Evolutionary conservation across 2,329 filamentous ascomycete species (phyloP), one percentile per base, ranked within the genome.

Genomic region (Aureobasidium lini): DNA sequence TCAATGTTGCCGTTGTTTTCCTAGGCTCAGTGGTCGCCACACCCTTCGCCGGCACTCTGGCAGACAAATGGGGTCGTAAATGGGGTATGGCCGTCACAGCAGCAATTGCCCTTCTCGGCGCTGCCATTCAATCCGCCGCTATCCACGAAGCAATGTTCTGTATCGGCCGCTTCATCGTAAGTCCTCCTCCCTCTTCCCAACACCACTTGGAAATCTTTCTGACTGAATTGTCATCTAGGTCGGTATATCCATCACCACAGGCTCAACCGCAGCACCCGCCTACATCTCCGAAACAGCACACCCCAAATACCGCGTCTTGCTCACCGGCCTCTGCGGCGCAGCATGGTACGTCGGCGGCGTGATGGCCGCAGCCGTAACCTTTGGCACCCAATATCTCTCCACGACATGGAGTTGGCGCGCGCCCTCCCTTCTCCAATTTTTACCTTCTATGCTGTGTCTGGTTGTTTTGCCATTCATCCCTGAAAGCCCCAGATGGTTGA

Each of bases 241-340:
- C 34, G 34, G 11, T 13, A 36, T 36, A 8, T 36, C 34, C 34
- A 36, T 36, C 34, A 36, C 34, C 11, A 36, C 7, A 36, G 34
- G 34, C 34, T 36, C 80, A 4, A 78, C 81, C 3, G 82, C 83
- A 4, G 83, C 81, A 1, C 84, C 84, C 1, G 79, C 82, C n/a
- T 86, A 85, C 67, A 80, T 81, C n/a, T 79, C 83, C 53, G 84
- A 87, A 66, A 71, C 84, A 34, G 77, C 81, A 1, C 83, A 85
- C 64, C 84, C 84, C 0, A 78, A 79, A 4, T 83, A 82, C 66
- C 77, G 84, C 63, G 83, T 83, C 36, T 77, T 81, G 7, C 34
- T 36, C 34, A 36, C 34, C 4, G 34, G 34, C 11, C 34, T 36
- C 34, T 36, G 34, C 11, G 34, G 34, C 7, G 34, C 34, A 4